A percentile compares a stretch with the other conserved stretches of the same genome.
Conservation (phyloP, 2,329 filamentous ascomycete genomes). For the Cephalotrichum gorgonifer region DNA sequence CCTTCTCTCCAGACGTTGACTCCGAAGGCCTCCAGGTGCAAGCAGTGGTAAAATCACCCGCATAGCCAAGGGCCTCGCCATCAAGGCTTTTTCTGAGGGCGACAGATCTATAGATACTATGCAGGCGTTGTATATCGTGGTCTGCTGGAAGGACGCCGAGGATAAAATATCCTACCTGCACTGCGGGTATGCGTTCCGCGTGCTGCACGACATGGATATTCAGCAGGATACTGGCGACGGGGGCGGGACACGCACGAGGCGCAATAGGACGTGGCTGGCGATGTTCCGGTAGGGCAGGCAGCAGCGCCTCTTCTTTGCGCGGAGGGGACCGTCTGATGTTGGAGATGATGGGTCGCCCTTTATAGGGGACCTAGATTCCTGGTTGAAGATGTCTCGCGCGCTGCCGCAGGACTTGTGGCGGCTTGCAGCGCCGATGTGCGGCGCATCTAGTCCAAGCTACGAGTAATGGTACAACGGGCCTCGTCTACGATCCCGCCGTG, state of each 20-base stretch:
- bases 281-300: conserved; percentile 11
- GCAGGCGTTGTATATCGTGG: conserved; percentile 10
- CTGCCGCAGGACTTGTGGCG: not conserved
- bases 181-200: conserved; percentile 10
- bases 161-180: conserved; percentile 11
- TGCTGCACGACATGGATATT: conserved; percentile 10
- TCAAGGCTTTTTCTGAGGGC: conserved; percentile 7
- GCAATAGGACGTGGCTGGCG: conserved; percentile 7
- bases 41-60: no score
- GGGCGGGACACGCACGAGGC: not conserved
- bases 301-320: conserved; percentile 10
- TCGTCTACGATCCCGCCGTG: not conserved
- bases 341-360: not conserved
- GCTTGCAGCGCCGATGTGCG: conserved; percentile 3
- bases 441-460: conserved; percentile 1
- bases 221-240: conserved; percentile 6
- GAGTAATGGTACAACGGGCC: not conserved
- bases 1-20: no score
- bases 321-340: conserved; percentile 3
- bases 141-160: conserved; percentile 11
- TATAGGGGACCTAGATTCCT: not conserved
- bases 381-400: conserved; percentile 1
- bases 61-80: conserved; percentile 8
- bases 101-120: conserved; percentile 10
- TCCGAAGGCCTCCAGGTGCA: no score